A percentile compares a stretch with the other conserved stretches of the same genome.
Conservation (phyloP, 2,329 filamentous ascomycete species). For the Xylaria sp. region DNA sequence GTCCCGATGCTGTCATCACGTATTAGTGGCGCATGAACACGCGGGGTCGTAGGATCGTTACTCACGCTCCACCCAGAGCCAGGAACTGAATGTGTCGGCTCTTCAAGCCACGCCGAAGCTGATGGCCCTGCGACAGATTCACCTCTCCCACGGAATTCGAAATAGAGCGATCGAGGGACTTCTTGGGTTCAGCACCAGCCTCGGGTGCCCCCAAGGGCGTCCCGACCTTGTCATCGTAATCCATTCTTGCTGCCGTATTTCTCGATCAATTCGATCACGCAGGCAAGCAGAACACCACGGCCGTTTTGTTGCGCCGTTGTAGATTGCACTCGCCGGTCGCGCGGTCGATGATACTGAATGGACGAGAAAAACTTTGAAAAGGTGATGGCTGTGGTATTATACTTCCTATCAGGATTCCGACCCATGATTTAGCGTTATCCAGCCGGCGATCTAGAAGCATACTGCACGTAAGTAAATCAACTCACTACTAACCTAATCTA, state of each 20-base stretch:
- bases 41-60: constrained; percentile 10
- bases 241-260: constrained; percentile 31
- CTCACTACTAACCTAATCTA: neutral
- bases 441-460: constrained; percentile 12
- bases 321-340: constrained; percentile 3
- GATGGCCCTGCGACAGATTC: constrained; percentile 51
- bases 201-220: constrained; percentile 37
- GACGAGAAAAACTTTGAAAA: neutral
- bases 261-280: neutral
- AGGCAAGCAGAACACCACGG: neutral
- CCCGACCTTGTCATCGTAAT: constrained; percentile 32
- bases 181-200: constrained; percentile 40
- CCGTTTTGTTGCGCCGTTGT: neutral
- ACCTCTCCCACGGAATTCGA: constrained; percentile 42
- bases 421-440: neutral
- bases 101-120: constrained; percentile 67
- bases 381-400: neutral
- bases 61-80: constrained; percentile 60
- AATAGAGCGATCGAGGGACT: constrained; percentile 39
- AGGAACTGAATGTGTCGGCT: constrained; percentile 70
- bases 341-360: constrained; percentile 1
- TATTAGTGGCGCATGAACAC: constrained; percentile 16
- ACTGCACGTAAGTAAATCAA: neutral
- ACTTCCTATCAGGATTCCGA: neutral
- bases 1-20: constrained; percentile 62